Conservation (phyloP, 306 rosid genomes). For the Pyrus pyrifolia region DNA sequence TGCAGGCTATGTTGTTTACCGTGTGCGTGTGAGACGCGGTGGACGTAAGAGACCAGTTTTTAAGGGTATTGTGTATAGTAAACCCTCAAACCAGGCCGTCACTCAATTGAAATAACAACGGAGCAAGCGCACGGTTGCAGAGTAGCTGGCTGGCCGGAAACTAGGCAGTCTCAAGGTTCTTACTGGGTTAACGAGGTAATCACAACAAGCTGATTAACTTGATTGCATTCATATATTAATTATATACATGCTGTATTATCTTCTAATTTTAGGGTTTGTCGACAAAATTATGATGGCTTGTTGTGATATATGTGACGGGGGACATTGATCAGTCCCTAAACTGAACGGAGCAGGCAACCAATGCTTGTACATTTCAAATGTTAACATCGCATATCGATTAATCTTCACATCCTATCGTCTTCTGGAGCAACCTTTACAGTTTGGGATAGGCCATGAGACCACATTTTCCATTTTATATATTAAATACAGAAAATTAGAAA, state of each 20-base stretch:
- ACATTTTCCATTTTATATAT: too few relatives aligned
- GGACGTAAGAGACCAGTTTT: constrained; percentile 85
- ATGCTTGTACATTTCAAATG: not conserved
- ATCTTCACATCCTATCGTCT: too few relatives aligned
- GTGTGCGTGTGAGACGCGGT: constrained; percentile 60
- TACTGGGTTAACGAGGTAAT: constrained; percentile 13
- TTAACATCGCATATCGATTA: too few relatives aligned
- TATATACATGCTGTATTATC: too few relatives aligned
- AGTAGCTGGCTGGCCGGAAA: constrained; percentile 8
- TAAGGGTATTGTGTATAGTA: constrained; percentile 81
- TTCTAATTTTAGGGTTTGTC: too few relatives aligned
- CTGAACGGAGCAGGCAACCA: not conserved
- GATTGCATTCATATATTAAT: not conserved
- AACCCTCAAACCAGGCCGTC: constrained; percentile 83
- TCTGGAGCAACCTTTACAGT: too few relatives aligned
- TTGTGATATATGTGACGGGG: not conserved
- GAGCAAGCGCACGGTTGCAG: constrained; percentile 47
- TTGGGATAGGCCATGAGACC: too few relatives aligned
- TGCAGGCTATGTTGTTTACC: constrained; percentile 56
- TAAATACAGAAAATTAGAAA: too few relatives aligned
- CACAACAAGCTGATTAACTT: not conserved
- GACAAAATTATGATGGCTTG: not conserved
- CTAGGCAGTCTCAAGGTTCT: constrained; percentile 6
- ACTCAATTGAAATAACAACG: constrained; percentile 74
- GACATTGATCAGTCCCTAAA: not conserved